phyloP scores from a whole-genome alignment of 1,284 basidiomycete species.

The Heterobasidion annosum region DNA sequence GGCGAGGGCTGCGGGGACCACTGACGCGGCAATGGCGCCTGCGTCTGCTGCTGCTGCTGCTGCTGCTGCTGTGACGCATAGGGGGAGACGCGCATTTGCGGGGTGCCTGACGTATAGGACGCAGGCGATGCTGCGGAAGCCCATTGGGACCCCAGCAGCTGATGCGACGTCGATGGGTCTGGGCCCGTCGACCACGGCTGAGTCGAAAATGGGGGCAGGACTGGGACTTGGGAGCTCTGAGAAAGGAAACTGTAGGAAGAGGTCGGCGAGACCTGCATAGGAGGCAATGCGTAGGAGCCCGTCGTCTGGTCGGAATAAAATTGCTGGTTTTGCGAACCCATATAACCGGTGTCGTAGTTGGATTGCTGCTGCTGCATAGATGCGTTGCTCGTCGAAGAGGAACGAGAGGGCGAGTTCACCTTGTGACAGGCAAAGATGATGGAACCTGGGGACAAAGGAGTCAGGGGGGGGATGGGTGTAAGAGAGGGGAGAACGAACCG shows the following conservation, averaged over 20 bases:
- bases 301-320: constrained; percentile 35
- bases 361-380: constrained; percentile 11
- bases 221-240: constrained; percentile 18
- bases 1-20: neutral
- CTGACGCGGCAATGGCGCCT: no score
- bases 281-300: constrained; percentile 11
- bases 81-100: constrained; percentile 32
- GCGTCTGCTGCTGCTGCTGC: neutral
- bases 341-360: constrained; percentile 19
- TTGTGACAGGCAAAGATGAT: constrained; percentile 83
- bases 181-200: no score
- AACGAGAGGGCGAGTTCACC: constrained; percentile 39
- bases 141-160: constrained; percentile 30
- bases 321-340: constrained; percentile 18
- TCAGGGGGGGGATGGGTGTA: constrained; percentile 5
- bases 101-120: constrained; percentile 9
- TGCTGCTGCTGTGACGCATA: constrained; percentile 26
- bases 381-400: constrained; percentile 17
- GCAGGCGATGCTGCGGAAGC: constrained; percentile 23
- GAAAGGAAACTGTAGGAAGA: constrained; percentile 25
- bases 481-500: constrained; percentile 41
- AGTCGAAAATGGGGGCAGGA: neutral
- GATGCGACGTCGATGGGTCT: constrained; percentile 12
- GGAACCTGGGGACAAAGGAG: constrained; percentile 35
- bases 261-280: constrained; percentile 33